Evolutionary conservation across 768 basidiomycete species (phyloP), one percentile per base, ranked within the genome.

Genomic region (Agaricus blazei): DNA sequence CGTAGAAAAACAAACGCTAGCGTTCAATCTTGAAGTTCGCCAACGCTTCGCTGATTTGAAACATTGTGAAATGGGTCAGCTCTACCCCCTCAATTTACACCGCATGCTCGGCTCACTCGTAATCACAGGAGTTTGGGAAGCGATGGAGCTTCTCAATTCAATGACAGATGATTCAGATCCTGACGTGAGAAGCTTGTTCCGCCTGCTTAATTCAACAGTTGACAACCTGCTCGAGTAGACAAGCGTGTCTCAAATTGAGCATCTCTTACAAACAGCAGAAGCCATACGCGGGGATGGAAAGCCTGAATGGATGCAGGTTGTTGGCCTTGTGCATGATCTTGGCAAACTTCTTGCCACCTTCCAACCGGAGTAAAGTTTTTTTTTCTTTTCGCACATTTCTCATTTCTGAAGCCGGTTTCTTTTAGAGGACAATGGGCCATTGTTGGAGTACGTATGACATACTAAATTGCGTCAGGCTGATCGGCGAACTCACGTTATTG

Each of bases 141-240:
- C 90, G 9, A 92, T 93, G 72, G 89, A 92, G 64, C 83, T 84
- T 78, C 83, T 95, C 48, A 85, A 94, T 65, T 91, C 88, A 1
- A 76, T 95, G 44, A 81, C 94, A 57, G 91, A 95, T 68, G 90
- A 94, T 60, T 92, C 90, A 7, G 93, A 96, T 68, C 93, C 93
- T 52, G 93, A 93, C 64, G 90, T 89, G 56, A 59, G 76, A 68
- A 56, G 29, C 15, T 26, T 45, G 19, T 54, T 48, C 27, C n/a
- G 7, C 34, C 23, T 28, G 19, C 28, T n/a, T 37, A 15, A 37
- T 53, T 44, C 12, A 40, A 36, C 12, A 28, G 41, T 58, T 65
- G 49, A 66, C 58, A 64, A 62, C 51, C 59, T 19, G 12, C n/a
- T 59, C 56, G 38, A 60, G 7, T 64, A 90, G 88, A 89, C 88